These are phyloP conservation scores for Primulina huaijiensis DNA, from an alignment of 257 asterid genomes.

Conservation along the genomic window DNA sequence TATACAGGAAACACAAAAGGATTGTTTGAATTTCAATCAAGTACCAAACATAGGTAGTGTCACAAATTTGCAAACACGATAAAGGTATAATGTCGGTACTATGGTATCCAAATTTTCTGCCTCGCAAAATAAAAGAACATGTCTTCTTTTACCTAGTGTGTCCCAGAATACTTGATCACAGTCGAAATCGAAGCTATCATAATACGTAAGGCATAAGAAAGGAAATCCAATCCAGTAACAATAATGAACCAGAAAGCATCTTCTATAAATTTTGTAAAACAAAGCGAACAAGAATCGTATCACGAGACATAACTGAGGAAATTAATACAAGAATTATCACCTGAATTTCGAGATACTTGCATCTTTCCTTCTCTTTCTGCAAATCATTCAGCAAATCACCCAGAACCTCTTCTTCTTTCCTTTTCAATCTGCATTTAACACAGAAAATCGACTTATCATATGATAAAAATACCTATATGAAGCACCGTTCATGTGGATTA, in stretches of 20 bases:
- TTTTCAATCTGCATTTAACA: conserved; percentile 51
- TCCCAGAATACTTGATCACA: not conserved
- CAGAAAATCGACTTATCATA: not conserved
- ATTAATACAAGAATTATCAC: conserved; percentile 30
- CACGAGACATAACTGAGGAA: conserved; percentile 14
- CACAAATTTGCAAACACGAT: too few species aligned
- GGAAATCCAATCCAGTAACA: not conserved
- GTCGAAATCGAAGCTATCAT: not conserved
- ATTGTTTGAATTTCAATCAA: too few species aligned
- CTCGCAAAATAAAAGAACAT: not conserved
- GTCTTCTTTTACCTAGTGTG: not conserved
- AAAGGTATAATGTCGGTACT: not conserved
- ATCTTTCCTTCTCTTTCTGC: conserved; percentile 56
- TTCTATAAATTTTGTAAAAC: not conserved
- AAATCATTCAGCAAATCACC: conserved; percentile 78
- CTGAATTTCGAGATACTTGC: conserved; percentile 73
- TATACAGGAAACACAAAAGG: not conserved
- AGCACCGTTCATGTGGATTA: conserved; percentile 19
- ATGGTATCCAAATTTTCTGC: not conserved
- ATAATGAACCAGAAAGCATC: not conserved
- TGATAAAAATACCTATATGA: conserved; percentile 9
- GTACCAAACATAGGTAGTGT: too few species aligned
- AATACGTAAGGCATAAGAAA: not conserved
- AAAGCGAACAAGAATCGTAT: not conserved
- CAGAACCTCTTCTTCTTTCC: conserved; percentile 60